These are phyloP conservation scores for Termitomyces bulborhizus DNA, from an alignment of 768 basidiomycete species.

Conservation along the genomic window DNA sequence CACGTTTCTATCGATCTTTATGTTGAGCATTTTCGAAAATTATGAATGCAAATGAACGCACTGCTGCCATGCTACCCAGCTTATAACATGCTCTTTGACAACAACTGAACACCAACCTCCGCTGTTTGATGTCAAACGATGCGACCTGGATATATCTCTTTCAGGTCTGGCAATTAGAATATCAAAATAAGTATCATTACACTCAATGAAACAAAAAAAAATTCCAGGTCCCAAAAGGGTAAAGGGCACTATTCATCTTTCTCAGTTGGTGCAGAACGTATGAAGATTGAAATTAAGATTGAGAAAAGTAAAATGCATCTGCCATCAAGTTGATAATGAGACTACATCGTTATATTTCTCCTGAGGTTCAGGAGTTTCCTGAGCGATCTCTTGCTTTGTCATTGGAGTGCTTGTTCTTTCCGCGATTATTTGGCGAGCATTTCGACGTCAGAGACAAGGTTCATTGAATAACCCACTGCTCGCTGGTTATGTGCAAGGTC, in stretches of 20 bases:
- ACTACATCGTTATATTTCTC: not conserved
- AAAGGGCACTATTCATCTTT: not conserved
- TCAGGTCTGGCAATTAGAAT: too few relatives aligned
- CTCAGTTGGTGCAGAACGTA: not conserved
- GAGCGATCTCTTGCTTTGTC: too few relatives aligned
- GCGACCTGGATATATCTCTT: not conserved
- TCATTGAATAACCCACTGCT: too few relatives aligned
- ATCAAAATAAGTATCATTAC: not conserved
- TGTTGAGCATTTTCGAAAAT: not conserved
- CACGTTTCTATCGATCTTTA: not conserved
- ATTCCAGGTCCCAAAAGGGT: too few relatives aligned
- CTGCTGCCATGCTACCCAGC: not conserved
- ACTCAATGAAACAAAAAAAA: too few relatives aligned
- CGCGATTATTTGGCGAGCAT: too few relatives aligned
- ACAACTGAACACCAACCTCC: not conserved
- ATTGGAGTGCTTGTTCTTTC: too few relatives aligned
- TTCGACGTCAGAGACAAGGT: too few relatives aligned
- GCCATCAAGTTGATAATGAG: not conserved
- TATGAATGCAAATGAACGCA: not conserved
- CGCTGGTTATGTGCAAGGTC: too few relatives aligned
- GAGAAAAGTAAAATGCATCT: not conserved
- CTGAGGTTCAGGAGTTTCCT: not conserved
- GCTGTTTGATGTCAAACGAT: not conserved
- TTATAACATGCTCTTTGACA: not conserved
- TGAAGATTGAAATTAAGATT: not conserved